Base-by-base conservation (phyloP, 2,329 filamentous ascomycete species). In the Colletotrichum orbiculare region DNA sequence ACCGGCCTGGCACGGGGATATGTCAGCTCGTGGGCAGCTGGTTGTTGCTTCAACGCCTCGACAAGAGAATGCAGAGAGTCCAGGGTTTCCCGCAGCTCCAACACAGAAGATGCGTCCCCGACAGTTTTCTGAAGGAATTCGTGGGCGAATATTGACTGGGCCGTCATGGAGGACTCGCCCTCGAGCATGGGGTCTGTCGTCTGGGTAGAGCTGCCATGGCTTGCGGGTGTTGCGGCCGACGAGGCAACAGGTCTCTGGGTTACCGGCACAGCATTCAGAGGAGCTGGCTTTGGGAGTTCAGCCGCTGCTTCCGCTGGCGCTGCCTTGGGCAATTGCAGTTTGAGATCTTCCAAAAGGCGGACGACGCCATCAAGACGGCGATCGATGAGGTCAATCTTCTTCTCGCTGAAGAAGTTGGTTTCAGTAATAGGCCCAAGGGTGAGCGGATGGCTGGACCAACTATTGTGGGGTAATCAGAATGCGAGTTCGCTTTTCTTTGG, bases 141-240 rank as follows among this genome's bases (percentile, higher is more conserved):
- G 25, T 78, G 81, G 39, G 81, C 81, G 66, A 83, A 83, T 11
- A 75, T 77, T 2, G 81, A 80, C 60, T 83, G 81, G 2, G 81
- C 81, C 7, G 80, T 75, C 33, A 83, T 67, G 2, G 80, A 83
- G 3, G 80, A 81, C 64, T 80, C 78, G 8, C 81, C 81, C 49
- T 83, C 81, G 8, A 82, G 71, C 3, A 77, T 72, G 6, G 73
- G 71, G n/a, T 71, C 74, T 6, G 73, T 72, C 17, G 70, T 61
- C 48, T 68, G 50, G 37, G 69, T 64, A 6, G 64, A n/a, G 54
- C 63, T 47, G 67, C 58, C 11, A 60, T 71, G 53, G 64, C 64
- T 61, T 52, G 68, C 35, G 62, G 69, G 11, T n/a, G 66, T 59
- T n/a, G 57, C 68, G 10, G 55, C 47, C 8, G 57, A 63, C 1